Conservation (phyloP, 805 yeast genomes). For the Grigorovia jiainica region DNA sequence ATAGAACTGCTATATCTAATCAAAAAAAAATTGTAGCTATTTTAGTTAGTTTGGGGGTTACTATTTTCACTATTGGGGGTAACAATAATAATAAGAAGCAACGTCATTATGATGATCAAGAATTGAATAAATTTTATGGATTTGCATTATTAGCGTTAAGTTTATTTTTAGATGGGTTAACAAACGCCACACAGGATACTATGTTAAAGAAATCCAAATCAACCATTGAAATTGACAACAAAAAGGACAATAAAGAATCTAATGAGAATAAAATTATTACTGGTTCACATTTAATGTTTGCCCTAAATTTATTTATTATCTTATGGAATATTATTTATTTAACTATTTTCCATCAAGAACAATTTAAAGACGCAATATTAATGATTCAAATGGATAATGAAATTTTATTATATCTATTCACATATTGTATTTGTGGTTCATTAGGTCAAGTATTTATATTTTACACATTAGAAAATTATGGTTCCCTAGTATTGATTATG, state of each 20-base stretch:
- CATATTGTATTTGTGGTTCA: slow-evolving; percentile 74
- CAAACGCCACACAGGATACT: slow-evolving; percentile 89
- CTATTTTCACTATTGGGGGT: slow-evolving; percentile 57
- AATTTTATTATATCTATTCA: slow-evolving; percentile 47
- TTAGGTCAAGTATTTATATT: slow-evolving; percentile 93
- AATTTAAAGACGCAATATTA: slow-evolving; percentile 28
- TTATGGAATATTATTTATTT: slow-evolving; percentile 44
- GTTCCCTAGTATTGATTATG: slow-evolving; percentile 76
- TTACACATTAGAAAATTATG: slow-evolving; percentile 71
- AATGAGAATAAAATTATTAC: slow-evolving; percentile 35
- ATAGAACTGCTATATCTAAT: slow-evolving; percentile 59
- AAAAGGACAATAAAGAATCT: slow-evolving; percentile 1
- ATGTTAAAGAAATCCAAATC: slow-evolving; percentile 39
- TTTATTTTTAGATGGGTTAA: slow-evolving; percentile 79
- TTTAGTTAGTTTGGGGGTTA: slow-evolving; percentile 76
- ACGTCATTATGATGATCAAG: not conserved
- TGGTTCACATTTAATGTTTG: slow-evolving; percentile 84
- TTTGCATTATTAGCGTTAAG: slow-evolving; percentile 48
- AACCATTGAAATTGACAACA: slow-evolving; percentile 4
- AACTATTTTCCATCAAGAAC: slow-evolving; percentile 16
- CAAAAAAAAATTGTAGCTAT: slow-evolving; percentile 73
- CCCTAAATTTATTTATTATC: slow-evolving; percentile 41
- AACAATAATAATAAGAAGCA: slow-evolving; percentile 13
- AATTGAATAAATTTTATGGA: slow-evolving; percentile 38
- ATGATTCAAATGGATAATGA: slow-evolving; percentile 35